Percentiles rank a stretch among this genome's conserved stretches.
Conservation (phyloP, 2,329 filamentous ascomycete species). For the Claviceps arundinis region DNA sequence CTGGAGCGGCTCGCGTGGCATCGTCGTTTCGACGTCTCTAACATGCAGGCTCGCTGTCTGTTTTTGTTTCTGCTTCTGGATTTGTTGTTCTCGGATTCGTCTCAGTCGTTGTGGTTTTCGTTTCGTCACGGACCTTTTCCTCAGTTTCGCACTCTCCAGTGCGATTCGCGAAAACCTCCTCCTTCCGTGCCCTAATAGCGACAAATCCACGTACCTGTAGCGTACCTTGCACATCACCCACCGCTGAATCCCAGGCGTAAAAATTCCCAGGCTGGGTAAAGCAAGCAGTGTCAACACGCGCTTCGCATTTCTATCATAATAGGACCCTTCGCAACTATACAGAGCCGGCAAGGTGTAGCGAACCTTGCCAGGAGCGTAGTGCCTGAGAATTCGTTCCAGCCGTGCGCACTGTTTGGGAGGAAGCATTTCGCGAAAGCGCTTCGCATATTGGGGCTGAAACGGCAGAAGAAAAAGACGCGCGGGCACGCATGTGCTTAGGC, state of each 20-base stretch:
- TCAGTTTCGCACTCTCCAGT: too few relatives aligned
- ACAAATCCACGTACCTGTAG: constrained; percentile 35
- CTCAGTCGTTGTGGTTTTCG: too few relatives aligned
- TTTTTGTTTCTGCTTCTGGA: too few relatives aligned
- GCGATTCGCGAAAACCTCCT: neutral
- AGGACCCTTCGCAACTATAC: constrained; percentile 28
- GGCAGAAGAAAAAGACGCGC: constrained; percentile 31
- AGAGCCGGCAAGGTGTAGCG: constrained; percentile 42
- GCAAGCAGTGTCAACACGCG: constrained; percentile 31
- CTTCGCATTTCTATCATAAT: constrained; percentile 1
- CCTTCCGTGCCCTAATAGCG: constrained; percentile 18
- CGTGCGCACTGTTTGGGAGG: constrained; percentile 14
- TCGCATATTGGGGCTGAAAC: constrained; percentile 29
- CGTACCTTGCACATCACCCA: constrained; percentile 37
- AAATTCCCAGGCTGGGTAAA: constrained; percentile 37
- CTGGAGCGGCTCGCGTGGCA: too few relatives aligned
- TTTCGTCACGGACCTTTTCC: too few relatives aligned
- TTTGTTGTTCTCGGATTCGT: too few relatives aligned
- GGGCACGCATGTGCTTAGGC: constrained; percentile 29
- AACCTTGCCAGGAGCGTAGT: constrained; percentile 40
- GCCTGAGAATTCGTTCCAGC: constrained; percentile 31
- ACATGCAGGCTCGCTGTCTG: too few relatives aligned
- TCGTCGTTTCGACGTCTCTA: too few relatives aligned
- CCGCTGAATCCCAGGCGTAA: constrained; percentile 30
- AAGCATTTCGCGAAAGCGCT: constrained; percentile 34